Conservation (phyloP, 768 basidiomycete genomes). For the Xerocomellus chrysenteron region DNA sequence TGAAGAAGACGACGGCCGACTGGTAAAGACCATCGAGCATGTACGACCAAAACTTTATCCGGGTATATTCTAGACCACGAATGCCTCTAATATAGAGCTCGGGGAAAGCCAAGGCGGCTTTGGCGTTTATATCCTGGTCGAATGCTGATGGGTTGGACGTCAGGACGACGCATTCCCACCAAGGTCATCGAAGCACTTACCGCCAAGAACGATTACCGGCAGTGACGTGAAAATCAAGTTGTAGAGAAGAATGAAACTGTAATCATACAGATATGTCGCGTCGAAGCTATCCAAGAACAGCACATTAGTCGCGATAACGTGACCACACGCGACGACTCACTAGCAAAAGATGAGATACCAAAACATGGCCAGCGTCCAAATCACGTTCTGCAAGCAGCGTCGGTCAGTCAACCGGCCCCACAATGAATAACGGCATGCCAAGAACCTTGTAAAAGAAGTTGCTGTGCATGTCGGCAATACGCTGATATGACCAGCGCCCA, state of each 20-base stretch:
- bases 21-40: slow-evolving; percentile 96
- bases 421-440: not conserved
- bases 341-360: slow-evolving; percentile 91
- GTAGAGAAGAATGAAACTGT: slow-evolving; percentile 89
- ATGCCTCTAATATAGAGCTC: slow-evolving; percentile 96
- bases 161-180: not conserved
- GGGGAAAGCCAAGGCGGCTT: slow-evolving; percentile 88
- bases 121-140: slow-evolving; percentile 92
- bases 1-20: slow-evolving; percentile 80
- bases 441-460: slow-evolving; percentile 96
- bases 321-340: slow-evolving; percentile 39
- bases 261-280: slow-evolving; percentile 92
- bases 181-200: slow-evolving; percentile 40
- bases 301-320: slow-evolving; percentile 10
- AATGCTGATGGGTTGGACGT: slow-evolving; percentile 50
- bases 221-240: slow-evolving; percentile 93
- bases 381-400: slow-evolving; percentile 60
- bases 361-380: slow-evolving; percentile 92
- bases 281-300: slow-evolving; percentile 63
- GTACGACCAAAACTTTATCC: slow-evolving; percentile 89
- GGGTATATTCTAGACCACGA: slow-evolving; percentile 89
- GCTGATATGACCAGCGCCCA: slow-evolving; percentile 96
- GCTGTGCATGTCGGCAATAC: slow-evolving; percentile 93
- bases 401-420: not conserved
- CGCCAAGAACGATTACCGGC: slow-evolving; percentile 88